Evolutionary conservation across 352 stramenopile genomes (phyloP), one percentile per base, ranked within the genome.

Genomic region (Phytophthora parvispora): DNA sequence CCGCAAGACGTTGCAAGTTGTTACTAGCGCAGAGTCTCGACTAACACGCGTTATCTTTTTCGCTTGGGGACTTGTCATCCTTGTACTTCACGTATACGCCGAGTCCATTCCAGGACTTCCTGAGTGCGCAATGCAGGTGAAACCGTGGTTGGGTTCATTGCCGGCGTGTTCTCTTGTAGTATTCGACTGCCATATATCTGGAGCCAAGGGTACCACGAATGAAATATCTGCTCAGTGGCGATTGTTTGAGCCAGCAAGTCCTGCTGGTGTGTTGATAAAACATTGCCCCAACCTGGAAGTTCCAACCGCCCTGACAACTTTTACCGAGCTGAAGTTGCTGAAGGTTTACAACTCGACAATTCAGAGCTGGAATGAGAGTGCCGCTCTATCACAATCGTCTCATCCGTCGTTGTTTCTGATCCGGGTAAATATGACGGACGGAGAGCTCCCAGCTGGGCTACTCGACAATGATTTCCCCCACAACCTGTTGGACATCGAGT

Each of bases 341-440:
- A 83, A 84, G 51, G 42, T 83, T 8, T 85, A 81, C 67, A 86
- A 85, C 48, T 74, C 75, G 2, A 82, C 75, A 7, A 66, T 89
- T 9, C 18, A 38, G 4, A 60, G 27, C 16, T 86, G 75, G 73
- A 47, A 47, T 1, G 18, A 51, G 16, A 55, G 54, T 24, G 73
- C 76, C 10, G 60, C 73, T 1, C 43, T 86, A 22, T 74, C 64
- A n/a, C 20, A 70, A 8, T 38, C n/a, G 0, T n/a, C 70, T 20
- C 73, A 87, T 20, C 73, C 75, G 34, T 18, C 36, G 18, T n/a
- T 48, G 40, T 48, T 24, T 27, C 16, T 48, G 18, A 9, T 18
- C 5, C 18, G 40, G 10, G 40, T 48, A 15, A 48, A 48, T n/a
- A 48, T 48, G 40, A 48, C 40, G 3, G 40, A 24, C 16, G 40